phyloP scores from a whole-genome alignment of 495 filamentous ascomycete species.

The Lindgomyces ingoldianus region DNA sequence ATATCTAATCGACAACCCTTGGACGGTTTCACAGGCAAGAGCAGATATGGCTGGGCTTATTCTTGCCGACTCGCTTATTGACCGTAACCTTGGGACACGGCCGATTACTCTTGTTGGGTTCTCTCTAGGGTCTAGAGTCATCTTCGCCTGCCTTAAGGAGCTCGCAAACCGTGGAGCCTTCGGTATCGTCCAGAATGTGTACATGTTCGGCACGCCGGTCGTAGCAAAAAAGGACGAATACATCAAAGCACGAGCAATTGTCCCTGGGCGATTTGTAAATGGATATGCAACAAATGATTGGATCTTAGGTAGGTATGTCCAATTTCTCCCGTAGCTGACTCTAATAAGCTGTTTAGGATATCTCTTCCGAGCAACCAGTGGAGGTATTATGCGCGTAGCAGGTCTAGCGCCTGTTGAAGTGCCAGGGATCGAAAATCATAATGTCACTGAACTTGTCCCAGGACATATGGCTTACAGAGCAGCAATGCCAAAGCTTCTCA shows the following conservation, averaged over 20 bases:
- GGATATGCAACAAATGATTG: slow-evolving; percentile 94
- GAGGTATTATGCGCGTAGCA: slow-evolving; percentile 86
- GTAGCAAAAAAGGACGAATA: slow-evolving; percentile 94
- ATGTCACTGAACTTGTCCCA: slow-evolving; percentile 81
- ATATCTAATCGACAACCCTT: slow-evolving; percentile 97
- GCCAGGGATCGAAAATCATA: slow-evolving; percentile 82
- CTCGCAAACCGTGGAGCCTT: slow-evolving; percentile 83
- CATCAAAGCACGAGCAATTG: slow-evolving; percentile 72
- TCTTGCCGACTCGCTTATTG: slow-evolving; percentile 89
- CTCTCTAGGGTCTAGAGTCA: slow-evolving; percentile 88
- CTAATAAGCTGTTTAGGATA: slow-evolving; percentile 59
- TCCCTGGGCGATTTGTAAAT: slow-evolving; percentile 90
- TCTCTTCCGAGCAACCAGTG: slow-evolving; percentile 90
- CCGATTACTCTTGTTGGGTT: slow-evolving; percentile 97
- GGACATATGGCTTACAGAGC: slow-evolving; percentile 97
- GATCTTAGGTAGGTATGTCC: slow-evolving; percentile 66
- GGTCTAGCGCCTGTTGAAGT: slow-evolving; percentile 84
- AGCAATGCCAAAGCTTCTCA: slow-evolving; percentile 84
- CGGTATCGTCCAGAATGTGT: slow-evolving; percentile 92
- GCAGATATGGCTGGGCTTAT: slow-evolving; percentile 89
- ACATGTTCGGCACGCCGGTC: slow-evolving; percentile 87
- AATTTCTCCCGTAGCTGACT: neutral
- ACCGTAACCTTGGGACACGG: slow-evolving; percentile 85
- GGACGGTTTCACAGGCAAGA: slow-evolving; percentile 89
- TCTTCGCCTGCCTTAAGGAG: slow-evolving; percentile 88